phyloP scores from a whole-genome alignment of 805 yeast genomes.

The Wickerhamiella musiphila region DNA sequence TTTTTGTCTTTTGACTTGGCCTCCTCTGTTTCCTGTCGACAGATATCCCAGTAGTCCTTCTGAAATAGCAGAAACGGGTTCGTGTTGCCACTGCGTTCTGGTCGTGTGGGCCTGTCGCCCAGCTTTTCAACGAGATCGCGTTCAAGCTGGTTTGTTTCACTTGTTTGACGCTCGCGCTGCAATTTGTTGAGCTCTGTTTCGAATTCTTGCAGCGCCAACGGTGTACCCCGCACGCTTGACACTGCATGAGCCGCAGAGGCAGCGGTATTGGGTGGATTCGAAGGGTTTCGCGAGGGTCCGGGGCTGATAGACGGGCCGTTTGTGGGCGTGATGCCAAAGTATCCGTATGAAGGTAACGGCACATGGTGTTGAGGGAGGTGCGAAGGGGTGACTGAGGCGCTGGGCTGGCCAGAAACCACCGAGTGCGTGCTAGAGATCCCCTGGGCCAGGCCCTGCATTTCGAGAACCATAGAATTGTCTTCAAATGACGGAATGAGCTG shows the following conservation, averaged over 20 bases:
- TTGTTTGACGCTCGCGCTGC: slow-evolving; percentile 16
- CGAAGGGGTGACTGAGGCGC: neutral
- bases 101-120: slow-evolving; percentile 24
- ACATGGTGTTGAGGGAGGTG: neutral
- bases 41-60: slow-evolving; percentile 26
- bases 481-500: slow-evolving; percentile 15
- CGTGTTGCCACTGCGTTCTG: slow-evolving; percentile 23
- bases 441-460: neutral
- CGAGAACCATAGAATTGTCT: no score
- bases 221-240: slow-evolving; percentile 2
- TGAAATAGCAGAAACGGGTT: slow-evolving; percentile 27
- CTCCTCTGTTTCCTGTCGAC: slow-evolving; percentile 22
- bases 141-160: slow-evolving; percentile 21
- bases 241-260: neutral
- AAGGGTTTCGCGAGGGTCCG: no score
- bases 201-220: slow-evolving; percentile 6
- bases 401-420: neutral
- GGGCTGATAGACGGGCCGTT: slow-evolving; percentile 1
- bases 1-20: slow-evolving; percentile 16
- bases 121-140: slow-evolving; percentile 21
- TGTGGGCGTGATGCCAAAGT: neutral
- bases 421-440: no score
- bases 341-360: neutral
- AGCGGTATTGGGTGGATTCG: no score
- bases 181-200: slow-evolving; percentile 17